These are phyloP conservation scores for Ligustrum vulgare DNA, from an alignment of 257 asterid genomes.

Conservation along the genomic window DNA sequence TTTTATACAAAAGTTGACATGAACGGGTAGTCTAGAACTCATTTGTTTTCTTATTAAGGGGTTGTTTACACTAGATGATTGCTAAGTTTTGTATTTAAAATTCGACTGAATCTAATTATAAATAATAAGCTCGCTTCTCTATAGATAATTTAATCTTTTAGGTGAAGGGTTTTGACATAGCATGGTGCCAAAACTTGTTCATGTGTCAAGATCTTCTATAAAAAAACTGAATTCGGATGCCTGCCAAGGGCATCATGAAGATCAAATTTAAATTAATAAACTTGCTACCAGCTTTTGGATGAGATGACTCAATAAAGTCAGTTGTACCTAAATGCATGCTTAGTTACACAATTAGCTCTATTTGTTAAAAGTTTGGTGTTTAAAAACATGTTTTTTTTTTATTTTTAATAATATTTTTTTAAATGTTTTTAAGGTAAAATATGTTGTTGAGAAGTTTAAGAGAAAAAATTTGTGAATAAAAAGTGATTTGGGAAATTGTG, in stretches of 20 bases:
- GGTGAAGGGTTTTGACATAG: neutral
- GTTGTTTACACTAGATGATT: neutral
- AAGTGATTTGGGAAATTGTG: no score
- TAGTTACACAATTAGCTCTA: no score
- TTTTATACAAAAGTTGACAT: neutral
- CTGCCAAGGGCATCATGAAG: neutral
- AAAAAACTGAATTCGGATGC: no score
- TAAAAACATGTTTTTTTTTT: no score
- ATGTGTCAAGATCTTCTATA: no score
- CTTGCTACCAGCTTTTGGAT: neutral
- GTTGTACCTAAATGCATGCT: neutral
- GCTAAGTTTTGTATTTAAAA: neutral
- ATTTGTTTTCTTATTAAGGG: neutral
- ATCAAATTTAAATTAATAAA: no score
- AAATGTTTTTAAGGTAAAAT: no score
- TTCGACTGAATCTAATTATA: neutral
- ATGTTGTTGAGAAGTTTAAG: no score
- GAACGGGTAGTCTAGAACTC: neutral
- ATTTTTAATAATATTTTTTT: no score
- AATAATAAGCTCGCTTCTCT: neutral
- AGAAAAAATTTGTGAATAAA: no score
- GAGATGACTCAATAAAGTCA: neutral
- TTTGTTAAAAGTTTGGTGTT: no score
- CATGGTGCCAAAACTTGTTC: no score
- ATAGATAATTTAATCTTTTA: neutral